Conservation (phyloP, 2,329 filamentous ascomycete species). For the Cladosporium halotolerans region DNA sequence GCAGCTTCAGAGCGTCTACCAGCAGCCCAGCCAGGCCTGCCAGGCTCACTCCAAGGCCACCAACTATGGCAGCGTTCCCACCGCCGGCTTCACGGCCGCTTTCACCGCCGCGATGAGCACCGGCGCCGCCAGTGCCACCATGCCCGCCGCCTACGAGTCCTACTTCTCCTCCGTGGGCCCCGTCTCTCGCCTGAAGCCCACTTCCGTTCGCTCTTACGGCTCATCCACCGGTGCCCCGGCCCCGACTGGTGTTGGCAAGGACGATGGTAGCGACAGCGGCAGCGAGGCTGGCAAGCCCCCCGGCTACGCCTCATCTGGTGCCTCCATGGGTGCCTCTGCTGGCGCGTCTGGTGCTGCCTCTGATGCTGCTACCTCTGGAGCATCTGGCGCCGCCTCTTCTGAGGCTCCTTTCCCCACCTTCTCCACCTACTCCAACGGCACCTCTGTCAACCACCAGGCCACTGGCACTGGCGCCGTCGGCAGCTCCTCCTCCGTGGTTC, state of each 20-base stretch:
- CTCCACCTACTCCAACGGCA: constrained; percentile 7
- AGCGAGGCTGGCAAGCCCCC: neutral
- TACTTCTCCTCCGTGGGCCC: constrained; percentile 5
- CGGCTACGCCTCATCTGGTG: neutral
- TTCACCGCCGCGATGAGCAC: constrained; percentile 8
- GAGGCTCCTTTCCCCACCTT: constrained; percentile 8
- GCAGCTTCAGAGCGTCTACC: constrained; percentile 6
- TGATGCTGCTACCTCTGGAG: neutral
- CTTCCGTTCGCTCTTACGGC: neutral
- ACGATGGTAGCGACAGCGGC: neutral
- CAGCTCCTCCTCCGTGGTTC: neutral
- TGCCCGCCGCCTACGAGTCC: constrained; percentile 1
- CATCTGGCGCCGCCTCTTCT: neutral
- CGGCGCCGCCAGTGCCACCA: constrained; percentile 1
- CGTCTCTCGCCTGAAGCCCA: constrained; percentile 3
- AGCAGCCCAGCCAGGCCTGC: constrained; percentile 5
- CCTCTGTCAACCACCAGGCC: constrained; percentile 5
- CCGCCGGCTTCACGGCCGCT: neutral
- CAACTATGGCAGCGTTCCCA: constrained; percentile 1
- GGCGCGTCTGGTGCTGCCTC: neutral
- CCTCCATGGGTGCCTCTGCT: neutral
- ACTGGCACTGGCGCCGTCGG: neutral
- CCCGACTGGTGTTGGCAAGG: neutral
- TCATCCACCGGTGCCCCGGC: neutral
- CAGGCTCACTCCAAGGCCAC: neutral